A percentile compares a stretch with the other conserved stretches of the same genome.
Conservation (phyloP, 2,329 filamentous ascomycete genomes). For the Colletotrichum ledebouriae region DNA sequence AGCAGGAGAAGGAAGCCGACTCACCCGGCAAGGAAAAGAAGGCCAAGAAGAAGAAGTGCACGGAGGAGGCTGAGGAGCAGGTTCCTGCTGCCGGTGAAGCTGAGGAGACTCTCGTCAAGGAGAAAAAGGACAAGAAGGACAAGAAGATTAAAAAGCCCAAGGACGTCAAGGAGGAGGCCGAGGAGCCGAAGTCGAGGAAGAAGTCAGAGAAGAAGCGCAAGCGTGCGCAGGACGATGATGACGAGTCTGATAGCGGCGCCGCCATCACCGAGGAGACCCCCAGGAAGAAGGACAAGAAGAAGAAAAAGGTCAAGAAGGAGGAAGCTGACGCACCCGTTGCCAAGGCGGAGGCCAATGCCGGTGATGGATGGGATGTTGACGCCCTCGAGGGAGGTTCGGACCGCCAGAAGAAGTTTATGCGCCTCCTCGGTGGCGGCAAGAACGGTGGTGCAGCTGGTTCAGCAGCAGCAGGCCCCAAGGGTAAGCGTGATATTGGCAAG, state of each 20-base stretch:
- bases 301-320: slow-evolving; percentile 46
- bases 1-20: slow-evolving; percentile 44
- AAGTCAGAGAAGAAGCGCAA: slow-evolving; percentile 48
- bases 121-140: slow-evolving; percentile 44
- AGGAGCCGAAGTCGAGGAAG: slow-evolving; percentile 40
- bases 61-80: slow-evolving; percentile 40
- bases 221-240: slow-evolving; percentile 41
- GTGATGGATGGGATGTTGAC: slow-evolving; percentile 66
- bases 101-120: slow-evolving; percentile 40
- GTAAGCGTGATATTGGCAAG: slow-evolving; percentile 50
- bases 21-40: no score
- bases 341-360: slow-evolving; percentile 43
- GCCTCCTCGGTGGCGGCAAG: slow-evolving; percentile 68
- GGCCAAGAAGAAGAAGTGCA: slow-evolving; percentile 47
- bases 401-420: slow-evolving; percentile 69
- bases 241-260: slow-evolving; percentile 41
- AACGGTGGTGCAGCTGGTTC: slow-evolving; percentile 48
- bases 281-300: slow-evolving; percentile 48
- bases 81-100: slow-evolving; percentile 38
- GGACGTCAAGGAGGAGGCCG: slow-evolving; percentile 22
- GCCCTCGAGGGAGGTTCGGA: slow-evolving; percentile 64
- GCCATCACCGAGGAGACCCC: slow-evolving; percentile 44
- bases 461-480: slow-evolving; percentile 41
- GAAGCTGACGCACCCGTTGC: slow-evolving; percentile 43
- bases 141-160: slow-evolving; percentile 44